Base-by-base conservation (phyloP, 2,329 filamentous ascomycete species). In the Calonectria pseudoreteaudii region DNA sequence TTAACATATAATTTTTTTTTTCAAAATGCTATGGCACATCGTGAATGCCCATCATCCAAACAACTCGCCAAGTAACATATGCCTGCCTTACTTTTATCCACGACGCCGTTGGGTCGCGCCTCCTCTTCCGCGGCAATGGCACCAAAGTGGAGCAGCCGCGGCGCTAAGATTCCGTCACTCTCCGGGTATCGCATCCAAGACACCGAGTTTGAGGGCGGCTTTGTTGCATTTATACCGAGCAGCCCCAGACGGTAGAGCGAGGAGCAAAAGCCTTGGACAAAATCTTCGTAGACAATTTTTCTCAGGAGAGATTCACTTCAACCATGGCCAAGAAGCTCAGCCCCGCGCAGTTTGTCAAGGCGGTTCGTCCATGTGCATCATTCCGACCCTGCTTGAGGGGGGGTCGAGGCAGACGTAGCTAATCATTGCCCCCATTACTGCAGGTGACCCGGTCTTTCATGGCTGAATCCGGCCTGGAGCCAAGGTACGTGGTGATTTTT, bases 401-500 rank as follows among this genome's bases (percentile, higher is more conserved):
- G n/a, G n/a, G n/a, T n/a, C 8, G n/a, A 41, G n/a, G 9, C 10
- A 7, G 47, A 30, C 34, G 23, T n/a, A 30, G 26, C 36, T 72
- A 13, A 81, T 31, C 3, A 0, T 3, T 20, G 20, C 28, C 5
- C 10, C 31, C 31, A 14, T 7, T 28, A 2, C n/a, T 14, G 13
- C 72, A 97, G 95, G 95, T 97, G 60, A 90, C 95, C 88, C 93
- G 94, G 83, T 96, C 94, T 2, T 98, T 98, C 84, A 91, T 94
- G 86, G 90, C 91, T 77, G 94, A 95, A 76, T 98, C 95, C 7
- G 96, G 96, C 9, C 86, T 98, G 26, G 96, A 98, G 84, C 95
- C 95, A 83, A 94, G 94, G 96, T 98, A 82, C 10, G 77, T 70
- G 7, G 14, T n/a, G 13, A 9, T 70, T 56, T 18, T 28, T 20